Percentiles rank a stretch among this genome's conserved stretches.
Evolutionary conservation across 176 grass and related monocot genomes (phyloP).

Genomic region (Eleusine coracana): DNA sequence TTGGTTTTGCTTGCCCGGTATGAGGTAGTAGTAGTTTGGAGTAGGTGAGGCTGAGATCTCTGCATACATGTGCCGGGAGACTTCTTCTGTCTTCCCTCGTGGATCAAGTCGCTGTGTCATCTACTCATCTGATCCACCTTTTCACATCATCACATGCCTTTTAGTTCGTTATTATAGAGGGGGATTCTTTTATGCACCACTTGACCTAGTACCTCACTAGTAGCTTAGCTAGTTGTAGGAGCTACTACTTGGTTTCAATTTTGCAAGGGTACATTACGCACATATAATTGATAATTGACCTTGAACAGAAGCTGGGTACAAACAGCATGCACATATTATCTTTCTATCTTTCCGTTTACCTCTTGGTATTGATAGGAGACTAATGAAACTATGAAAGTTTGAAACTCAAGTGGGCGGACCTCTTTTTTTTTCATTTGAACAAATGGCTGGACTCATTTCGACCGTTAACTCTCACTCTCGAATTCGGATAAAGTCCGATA

Average conservation of each 20-base stretch:
- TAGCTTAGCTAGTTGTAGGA: neutral
- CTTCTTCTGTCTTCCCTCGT: constrained; percentile 6
- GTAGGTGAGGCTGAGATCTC: constrained; percentile 25
- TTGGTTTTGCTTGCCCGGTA: neutral
- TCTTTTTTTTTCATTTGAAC: neutral
- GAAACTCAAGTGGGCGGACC: neutral
- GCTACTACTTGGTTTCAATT: neutral
- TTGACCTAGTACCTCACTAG: neutral
- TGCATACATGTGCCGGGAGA: constrained; percentile 32
- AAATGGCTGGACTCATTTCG: too few species aligned
- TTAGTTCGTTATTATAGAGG: constrained; percentile 7
- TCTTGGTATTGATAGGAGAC: neutral
- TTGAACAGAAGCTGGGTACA: neutral
- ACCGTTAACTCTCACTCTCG: too few species aligned
- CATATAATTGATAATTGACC: constrained; percentile 14
- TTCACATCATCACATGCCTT: constrained; percentile 31
- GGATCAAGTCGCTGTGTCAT: constrained; percentile 12
- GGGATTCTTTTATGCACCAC: constrained; percentile 18
- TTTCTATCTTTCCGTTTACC: neutral
- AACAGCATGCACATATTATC: neutral
- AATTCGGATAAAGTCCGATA: too few species aligned
- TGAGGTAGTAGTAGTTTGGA: neutral
- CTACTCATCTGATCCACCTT: constrained; percentile 24
- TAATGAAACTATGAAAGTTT: neutral
- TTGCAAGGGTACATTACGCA: neutral